Evolutionary conservation across 2,329 filamentous ascomycete species (phyloP), one percentile per base, ranked within the genome.

Genomic region (Botrytis hyacinthi): DNA sequence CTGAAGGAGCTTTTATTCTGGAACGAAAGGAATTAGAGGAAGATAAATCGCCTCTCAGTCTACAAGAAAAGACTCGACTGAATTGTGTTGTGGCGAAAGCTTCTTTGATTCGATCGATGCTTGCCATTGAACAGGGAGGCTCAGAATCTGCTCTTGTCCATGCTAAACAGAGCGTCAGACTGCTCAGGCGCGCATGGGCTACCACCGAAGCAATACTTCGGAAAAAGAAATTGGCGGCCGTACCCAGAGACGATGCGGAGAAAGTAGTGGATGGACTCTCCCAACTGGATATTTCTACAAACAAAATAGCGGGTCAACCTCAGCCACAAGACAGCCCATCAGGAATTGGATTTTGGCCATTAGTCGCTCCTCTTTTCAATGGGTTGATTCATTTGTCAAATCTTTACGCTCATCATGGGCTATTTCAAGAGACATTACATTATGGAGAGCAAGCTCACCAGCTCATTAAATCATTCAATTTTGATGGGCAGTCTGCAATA

Each of bases 391-490:
- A 94, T 73, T 87, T 97, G 4, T 94, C 94, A 0, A 87, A 88
- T 6, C 85, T 97, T 1, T 97, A 95, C 78, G 90, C 92, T 1
- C 92, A 97, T 76, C 88, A 96, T 76, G 96, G 96, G 42, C 88
- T 97, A 83, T 93, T 94, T 76, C 91, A 93, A 74, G 95, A 98
- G 81, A 95, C 95, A 2, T 84, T 95, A 0, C 96, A 95, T 80
- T 97, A 97, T 77, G 91, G 92, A 1, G 92, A 98, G 77, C 92
- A 96, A 78, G 94, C 94, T 0, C 86, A 92, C 71, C 93, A 92
- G 78, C 88, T 97, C 74, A 93, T 93, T 32, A 76, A 79, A 48
- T 74, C 77, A 32, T 74, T 78, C 16, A 74, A 77, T 32, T 80
- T 79, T 42, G 75, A 79, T 57, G 70, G 71, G 5, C 87, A 88